Evolutionary conservation across 2,329 filamentous ascomycete species (phyloP), one percentile per base, ranked within the genome.

Genomic region (Chrysoporthe austroafricana): DNA sequence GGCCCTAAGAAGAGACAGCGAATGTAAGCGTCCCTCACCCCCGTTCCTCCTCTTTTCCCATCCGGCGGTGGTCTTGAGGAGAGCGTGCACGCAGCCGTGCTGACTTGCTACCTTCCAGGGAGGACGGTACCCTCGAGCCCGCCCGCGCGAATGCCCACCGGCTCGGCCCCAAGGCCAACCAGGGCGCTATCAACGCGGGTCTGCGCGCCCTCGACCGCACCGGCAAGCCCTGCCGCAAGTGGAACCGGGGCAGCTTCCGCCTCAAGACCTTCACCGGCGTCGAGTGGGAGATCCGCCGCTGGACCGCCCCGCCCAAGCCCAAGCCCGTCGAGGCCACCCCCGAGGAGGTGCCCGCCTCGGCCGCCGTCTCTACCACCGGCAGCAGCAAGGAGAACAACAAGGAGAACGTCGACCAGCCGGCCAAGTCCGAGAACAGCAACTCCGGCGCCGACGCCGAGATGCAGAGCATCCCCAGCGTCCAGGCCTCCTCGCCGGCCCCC

Each of bases 1-100:
- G 95, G 95, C 7, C 95, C 95, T 0, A 98, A 97, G 87, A 97
- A 97, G 88, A 97, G 96, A 83, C 90, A 92, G 72, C 90, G 91
- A 85, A 81, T 97, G 95, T 97, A 91, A 82, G 94, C 91, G 54
- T 67, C 44, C 16, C 14, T 1, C 13, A 3, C 21, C 21, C 21
- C 26, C n/a, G 6, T 46, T 18, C 7, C 44, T 46, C 43, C 9
- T 16, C 13, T 2, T 8, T 3, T n/a, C 48, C 21, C n/a, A 2
- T 43, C 36, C 11, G 4, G 1, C n/a, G n/a, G 18, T 4, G 9
- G 6, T 21, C 9, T 21, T 3, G 18, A 16, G 56, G 32, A 42
- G 13, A 6, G n/a, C 11, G 11, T 58, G n/a, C 13, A 16, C n/a
- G 26, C 34, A 59, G n/a, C 2, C 6, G 7, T 32, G 54, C 61